phyloP scores from a whole-genome alignment of 2,329 filamentous ascomycete species.

The Biscogniauxia mediterranea region DNA sequence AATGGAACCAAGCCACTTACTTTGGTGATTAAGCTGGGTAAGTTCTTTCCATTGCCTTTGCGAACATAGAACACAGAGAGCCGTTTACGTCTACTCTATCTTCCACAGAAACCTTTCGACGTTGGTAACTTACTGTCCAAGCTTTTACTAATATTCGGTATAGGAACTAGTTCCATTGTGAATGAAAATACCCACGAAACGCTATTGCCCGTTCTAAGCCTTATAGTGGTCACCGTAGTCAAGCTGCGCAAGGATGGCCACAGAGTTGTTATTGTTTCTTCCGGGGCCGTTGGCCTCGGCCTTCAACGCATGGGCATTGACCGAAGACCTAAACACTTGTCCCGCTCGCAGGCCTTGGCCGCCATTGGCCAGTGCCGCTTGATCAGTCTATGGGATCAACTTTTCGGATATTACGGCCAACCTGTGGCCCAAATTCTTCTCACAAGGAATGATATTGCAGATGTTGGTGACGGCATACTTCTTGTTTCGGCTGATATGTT shows the following conservation, averaged over 20 bases:
- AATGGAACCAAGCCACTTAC: too few relatives aligned
- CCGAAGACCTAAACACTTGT: slow-evolving; percentile 83
- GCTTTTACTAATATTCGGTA: too few relatives aligned
- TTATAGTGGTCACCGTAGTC: slow-evolving; percentile 92
- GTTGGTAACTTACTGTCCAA: too few relatives aligned
- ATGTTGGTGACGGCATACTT: slow-evolving; percentile 54
- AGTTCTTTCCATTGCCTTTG: too few relatives aligned
- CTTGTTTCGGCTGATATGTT: too few relatives aligned
- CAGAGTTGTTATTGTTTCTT: slow-evolving; percentile 92
- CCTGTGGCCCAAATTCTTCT: slow-evolving; percentile 93
- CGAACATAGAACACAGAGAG: too few relatives aligned
- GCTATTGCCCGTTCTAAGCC: slow-evolving; percentile 81
- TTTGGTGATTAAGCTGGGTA: too few relatives aligned
- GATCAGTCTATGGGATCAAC: slow-evolving; percentile 91
- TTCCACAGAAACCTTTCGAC: too few relatives aligned
- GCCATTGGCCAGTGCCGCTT: slow-evolving; percentile 95
- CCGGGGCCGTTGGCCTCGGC: slow-evolving; percentile 92
- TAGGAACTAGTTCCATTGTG: slow-evolving; percentile 98
- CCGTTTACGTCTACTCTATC: too few relatives aligned
- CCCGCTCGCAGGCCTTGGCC: slow-evolving; percentile 87
- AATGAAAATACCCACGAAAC: slow-evolving; percentile 95
- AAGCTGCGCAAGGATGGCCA: slow-evolving; percentile 87
- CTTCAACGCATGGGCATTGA: slow-evolving; percentile 86
- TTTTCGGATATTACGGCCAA: slow-evolving; percentile 84
- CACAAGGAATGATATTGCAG: slow-evolving; percentile 93